phyloP scores from a whole-genome alignment of 106 monocot species.

The Dendrobium huoshanense region DNA sequence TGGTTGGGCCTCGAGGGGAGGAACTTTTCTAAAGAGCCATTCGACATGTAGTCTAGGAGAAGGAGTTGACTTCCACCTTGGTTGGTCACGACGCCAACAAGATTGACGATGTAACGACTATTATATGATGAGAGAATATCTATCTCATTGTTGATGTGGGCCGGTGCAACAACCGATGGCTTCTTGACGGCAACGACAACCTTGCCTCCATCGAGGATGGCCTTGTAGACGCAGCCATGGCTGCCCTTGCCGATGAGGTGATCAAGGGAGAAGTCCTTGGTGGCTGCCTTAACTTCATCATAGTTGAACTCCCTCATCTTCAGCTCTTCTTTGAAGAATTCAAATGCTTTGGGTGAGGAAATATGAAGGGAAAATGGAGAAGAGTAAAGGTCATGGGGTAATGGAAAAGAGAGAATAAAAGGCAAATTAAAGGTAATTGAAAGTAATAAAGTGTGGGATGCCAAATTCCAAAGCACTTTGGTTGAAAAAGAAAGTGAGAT shows the following conservation, averaged over 20 bases:
- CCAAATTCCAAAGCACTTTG: slow-evolving; percentile 4
- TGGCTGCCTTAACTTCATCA: slow-evolving; percentile 46
- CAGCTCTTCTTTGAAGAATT: not conserved
- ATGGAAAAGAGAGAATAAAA: slow-evolving; percentile 2
- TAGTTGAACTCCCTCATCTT: slow-evolving; percentile 67
- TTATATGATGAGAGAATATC: slow-evolving; percentile 31
- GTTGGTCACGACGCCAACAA: slow-evolving; percentile 28
- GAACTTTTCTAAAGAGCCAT: slow-evolving; percentile 72
- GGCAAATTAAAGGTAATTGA: not conserved
- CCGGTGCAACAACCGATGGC: slow-evolving; percentile 12
- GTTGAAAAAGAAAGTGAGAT: not conserved
- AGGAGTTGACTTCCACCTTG: slow-evolving; percentile 22
- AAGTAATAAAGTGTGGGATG: not conserved
- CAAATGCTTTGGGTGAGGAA: not conserved
- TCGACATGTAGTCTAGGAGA: slow-evolving; percentile 78
- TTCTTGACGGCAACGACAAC: slow-evolving; percentile 54
- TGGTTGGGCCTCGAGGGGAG: slow-evolving; percentile 37
- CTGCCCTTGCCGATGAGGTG: slow-evolving; percentile 80
- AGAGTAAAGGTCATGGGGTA: not conserved
- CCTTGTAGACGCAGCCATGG: slow-evolving; percentile 83
- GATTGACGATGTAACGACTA: slow-evolving; percentile 45
- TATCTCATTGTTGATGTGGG: slow-evolving; percentile 62
- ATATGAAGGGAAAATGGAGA: not conserved
- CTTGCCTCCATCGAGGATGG: slow-evolving; percentile 19
- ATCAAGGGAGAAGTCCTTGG: slow-evolving; percentile 50